Percentiles rank a stretch among this genome's conserved stretches.
Conservation (phyloP, 768 basidiomycete genomes). For the Lepiota venenata region DNA sequence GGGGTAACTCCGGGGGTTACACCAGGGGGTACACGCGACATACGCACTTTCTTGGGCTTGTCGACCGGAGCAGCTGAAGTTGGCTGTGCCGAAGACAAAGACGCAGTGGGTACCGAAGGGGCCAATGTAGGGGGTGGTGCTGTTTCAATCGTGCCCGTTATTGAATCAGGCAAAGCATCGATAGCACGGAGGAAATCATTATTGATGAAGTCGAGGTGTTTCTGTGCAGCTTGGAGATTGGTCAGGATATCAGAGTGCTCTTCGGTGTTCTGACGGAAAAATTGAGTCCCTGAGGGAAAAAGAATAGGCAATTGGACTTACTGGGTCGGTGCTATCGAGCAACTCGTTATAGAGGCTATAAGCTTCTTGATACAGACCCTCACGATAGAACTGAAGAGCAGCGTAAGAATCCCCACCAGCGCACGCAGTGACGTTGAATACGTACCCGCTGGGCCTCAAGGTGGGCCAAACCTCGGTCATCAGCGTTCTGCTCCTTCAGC, state of each 20-base stretch:
- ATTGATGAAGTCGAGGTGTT: slow-evolving; percentile 82
- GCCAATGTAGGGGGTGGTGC: slow-evolving; percentile 50
- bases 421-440: slow-evolving; percentile 12
- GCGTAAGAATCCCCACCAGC: neutral
- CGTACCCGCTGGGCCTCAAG: slow-evolving; percentile 87
- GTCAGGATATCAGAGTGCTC: slow-evolving; percentile 86
- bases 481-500: slow-evolving; percentile 41
- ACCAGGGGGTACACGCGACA: slow-evolving; percentile 69
- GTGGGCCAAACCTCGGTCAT: slow-evolving; percentile 66
- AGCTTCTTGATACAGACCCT: slow-evolving; percentile 69
- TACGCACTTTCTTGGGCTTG: slow-evolving; percentile 46
- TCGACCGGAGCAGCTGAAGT: slow-evolving; percentile 27
- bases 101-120: slow-evolving; percentile 25
- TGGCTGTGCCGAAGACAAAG: slow-evolving; percentile 28
- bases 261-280: slow-evolving; percentile 60
- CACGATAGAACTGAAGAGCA: slow-evolving; percentile 63
- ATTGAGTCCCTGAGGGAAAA: neutral
- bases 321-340: slow-evolving; percentile 73
- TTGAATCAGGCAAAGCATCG: slow-evolving; percentile 51
- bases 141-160: slow-evolving; percentile 55
- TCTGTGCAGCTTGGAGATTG: slow-evolving; percentile 79
- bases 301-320: slow-evolving; percentile 33
- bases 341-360: slow-evolving; percentile 80
- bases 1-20: slow-evolving; percentile 78
- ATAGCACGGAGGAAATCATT: slow-evolving; percentile 63